phyloP scores from a whole-genome alignment of 2,329 filamentous ascomycete genomes.

The Bipolaris bicolor region DNA sequence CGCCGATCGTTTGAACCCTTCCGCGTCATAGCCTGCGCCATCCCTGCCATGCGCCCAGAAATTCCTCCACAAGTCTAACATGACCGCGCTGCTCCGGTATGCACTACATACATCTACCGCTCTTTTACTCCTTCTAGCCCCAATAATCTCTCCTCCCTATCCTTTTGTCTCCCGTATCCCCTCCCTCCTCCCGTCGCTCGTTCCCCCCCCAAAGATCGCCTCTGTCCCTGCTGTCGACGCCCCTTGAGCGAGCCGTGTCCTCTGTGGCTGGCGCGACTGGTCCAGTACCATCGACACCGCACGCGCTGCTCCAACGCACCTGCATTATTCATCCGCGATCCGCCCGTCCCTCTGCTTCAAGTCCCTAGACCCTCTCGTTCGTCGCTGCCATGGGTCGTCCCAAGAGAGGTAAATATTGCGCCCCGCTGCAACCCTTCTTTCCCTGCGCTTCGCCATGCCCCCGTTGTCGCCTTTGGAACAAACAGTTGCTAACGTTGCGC shows the following conservation, averaged over 20 bases:
- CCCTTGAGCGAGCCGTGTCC: constrained; percentile 31
- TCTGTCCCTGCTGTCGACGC: constrained; percentile 7
- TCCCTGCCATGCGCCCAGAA: constrained; percentile 21
- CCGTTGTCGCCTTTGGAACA: constrained; percentile 8
- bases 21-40: constrained; percentile 19
- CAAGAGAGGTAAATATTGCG: constrained; percentile 44
- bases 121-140: constrained; percentile 9
- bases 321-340: constrained; percentile 13
- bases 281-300: constrained; percentile 21
- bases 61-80: constrained; percentile 21
- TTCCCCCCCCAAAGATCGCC: constrained; percentile 14
- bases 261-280: constrained; percentile 43
- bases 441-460: constrained; percentile 13
- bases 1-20: constrained; percentile 15
- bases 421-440: constrained; percentile 9
- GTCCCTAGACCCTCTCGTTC: constrained; percentile 17
- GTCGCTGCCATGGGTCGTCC: constrained; percentile 43
- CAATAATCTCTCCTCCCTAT: neutral
- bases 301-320: constrained; percentile 27
- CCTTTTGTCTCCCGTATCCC: neutral
- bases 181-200: constrained; percentile 28
- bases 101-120: constrained; percentile 22
- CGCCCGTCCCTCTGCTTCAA: constrained; percentile 14
- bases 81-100: constrained; percentile 19
- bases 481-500: constrained; percentile 37